Base-by-base conservation (phyloP, 2,329 filamentous ascomycete species). In the Fonsecaea monophora region DNA sequence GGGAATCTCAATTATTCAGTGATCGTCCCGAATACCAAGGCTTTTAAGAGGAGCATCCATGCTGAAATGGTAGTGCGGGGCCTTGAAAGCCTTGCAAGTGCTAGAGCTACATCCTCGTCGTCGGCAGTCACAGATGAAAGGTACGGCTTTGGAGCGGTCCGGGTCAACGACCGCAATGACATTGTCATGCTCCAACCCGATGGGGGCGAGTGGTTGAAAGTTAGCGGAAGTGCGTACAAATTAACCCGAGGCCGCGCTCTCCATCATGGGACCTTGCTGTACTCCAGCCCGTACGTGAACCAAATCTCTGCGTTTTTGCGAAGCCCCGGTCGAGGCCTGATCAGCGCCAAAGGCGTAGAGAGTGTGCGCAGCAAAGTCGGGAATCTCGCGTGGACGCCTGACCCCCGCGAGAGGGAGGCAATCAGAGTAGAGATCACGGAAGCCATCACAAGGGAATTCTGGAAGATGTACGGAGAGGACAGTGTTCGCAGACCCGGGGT, bases 1-100 rank as follows among this genome's bases (percentile, higher is more conserved):
- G 94, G 94, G 62, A 99, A 99, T 77, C 86, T 97, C 72, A 99
- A 99, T 79, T 99, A 94, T 84, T 91, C 90, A 76, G 92, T 98
- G 62, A 96, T 96, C 57, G 92, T 89, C 70, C 94, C 94, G 1
- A 86, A 91, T 0, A 64, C 66, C 55, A 82, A 83, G 0, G 80
- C 79, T 0, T 98, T 98, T 76, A 90, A 94, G 69, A 87, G 95
- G 35, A 87, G 97, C 81, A 91, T 87, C 75, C 92, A 98, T 80
- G 94, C 93, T 13, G 87, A 92, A 75, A 97, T 98, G 92, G 91
- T 98, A 0, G 92, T 94, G 45, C 86, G 90, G n/a, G 94, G 93
- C 4, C 82, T 99, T 66, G 83, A 84, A 48, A n/a, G 21, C 15
- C 25, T 59, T 38, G 30, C 42, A 4, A 38, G 32, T 10, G 30